These are phyloP conservation scores for Boletus rufocinnamomeus DNA, from an alignment of 768 basidiomycete species.

Conservation along the genomic window DNA sequence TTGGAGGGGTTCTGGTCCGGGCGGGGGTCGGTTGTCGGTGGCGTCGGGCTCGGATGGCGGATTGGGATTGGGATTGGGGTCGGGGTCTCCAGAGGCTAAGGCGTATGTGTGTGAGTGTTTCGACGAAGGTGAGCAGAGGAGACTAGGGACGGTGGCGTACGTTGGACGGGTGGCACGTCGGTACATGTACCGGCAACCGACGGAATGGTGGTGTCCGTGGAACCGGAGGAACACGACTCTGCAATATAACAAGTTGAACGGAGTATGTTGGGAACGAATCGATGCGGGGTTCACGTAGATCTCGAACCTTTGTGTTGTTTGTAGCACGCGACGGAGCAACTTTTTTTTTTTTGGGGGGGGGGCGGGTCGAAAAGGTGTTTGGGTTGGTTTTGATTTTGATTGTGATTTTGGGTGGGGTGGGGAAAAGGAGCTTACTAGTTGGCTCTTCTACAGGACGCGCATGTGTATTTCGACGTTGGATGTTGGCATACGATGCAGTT, in stretches of 20 bases:
- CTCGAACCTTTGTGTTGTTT: constrained; percentile 72
- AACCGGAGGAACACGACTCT: constrained; percentile 6
- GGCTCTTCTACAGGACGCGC: no score
- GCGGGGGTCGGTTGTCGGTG: not conserved
- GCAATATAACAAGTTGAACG: not conserved
- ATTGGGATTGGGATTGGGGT: not conserved
- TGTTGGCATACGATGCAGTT: no score
- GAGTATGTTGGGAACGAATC: not conserved
- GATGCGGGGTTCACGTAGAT: no score
- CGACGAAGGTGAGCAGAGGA: not conserved
- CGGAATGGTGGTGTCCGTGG: not conserved
- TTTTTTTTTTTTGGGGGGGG: no score
- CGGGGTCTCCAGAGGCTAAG: not conserved
- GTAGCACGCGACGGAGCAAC: constrained; percentile 78
- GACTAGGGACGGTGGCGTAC: not conserved
- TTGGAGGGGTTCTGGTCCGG: constrained; percentile 23
- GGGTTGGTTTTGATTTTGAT: no score
- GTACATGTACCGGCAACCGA: no score
- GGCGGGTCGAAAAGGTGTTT: no score
- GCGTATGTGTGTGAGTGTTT: no score
- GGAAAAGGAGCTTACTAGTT: no score
- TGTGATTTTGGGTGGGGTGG: no score
- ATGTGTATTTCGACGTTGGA: no score
- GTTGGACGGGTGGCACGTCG: not conserved
- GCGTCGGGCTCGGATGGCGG: not conserved